Conservation (phyloP, 176 grass and related monocot species). For the Paspalum notatum region DNA sequence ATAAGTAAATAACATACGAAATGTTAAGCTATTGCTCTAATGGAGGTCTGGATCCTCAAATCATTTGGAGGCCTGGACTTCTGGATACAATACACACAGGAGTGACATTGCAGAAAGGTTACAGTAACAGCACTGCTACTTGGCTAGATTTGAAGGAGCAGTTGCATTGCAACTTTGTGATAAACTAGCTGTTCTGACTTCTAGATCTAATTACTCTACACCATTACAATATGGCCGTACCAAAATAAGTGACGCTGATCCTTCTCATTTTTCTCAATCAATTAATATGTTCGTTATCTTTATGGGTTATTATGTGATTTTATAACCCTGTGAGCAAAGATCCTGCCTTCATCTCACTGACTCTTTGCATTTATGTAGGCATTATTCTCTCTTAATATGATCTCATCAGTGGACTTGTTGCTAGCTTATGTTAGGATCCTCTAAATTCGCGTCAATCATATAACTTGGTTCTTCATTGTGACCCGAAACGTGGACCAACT, state of each 20-base stretch:
- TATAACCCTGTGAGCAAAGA: background rate
- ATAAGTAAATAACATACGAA: background rate
- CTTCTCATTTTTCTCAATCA: background rate
- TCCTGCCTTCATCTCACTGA: background rate
- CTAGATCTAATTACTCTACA: background rate
- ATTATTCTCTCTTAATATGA: background rate
- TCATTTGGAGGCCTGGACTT: background rate
- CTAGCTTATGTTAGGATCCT: background rate
- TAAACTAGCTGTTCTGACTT: background rate
- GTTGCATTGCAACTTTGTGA: background rate
- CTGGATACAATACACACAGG: background rate
- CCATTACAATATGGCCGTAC: background rate
- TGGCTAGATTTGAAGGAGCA: background rate
- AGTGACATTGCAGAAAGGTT: background rate
- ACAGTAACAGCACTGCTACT: background rate
- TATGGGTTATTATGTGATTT: background rate
- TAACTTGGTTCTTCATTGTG: slow-evolving; percentile 9
- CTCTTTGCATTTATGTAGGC: background rate
- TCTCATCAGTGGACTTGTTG: background rate
- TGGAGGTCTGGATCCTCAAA: background rate
- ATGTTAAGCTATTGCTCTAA: background rate
- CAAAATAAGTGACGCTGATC: background rate
- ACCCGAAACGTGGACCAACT: background rate
- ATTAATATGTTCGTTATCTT: background rate
- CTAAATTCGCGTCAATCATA: background rate